phyloP scores from a whole-genome alignment of 139 green algal genomes.

The Chlamydomonas sp. region DNA sequence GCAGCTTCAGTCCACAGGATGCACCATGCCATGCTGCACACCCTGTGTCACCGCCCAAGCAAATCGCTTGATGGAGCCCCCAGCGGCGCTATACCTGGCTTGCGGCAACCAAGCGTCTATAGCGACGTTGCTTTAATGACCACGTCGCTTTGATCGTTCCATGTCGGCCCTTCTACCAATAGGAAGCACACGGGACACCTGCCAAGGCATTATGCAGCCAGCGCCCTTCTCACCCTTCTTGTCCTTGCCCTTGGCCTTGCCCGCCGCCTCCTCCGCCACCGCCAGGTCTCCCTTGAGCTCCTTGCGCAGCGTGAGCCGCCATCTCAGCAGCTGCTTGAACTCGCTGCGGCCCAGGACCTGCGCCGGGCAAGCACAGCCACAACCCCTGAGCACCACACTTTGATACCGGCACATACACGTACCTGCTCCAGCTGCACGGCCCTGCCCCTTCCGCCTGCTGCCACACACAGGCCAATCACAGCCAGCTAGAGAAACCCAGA shows the following conservation, averaged over 20 bases:
- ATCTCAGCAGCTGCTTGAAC: constrained; percentile 98
- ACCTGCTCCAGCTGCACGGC: background rate
- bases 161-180: too few relatives aligned
- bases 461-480: background rate
- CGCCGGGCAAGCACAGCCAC: background rate
- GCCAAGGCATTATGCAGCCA: too few relatives aligned
- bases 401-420: background rate
- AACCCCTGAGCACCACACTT: background rate
- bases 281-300: constrained; percentile 54
- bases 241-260: constrained; percentile 5
- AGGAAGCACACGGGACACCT: too few relatives aligned
- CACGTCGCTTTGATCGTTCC: too few relatives aligned
- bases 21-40: too few relatives aligned
- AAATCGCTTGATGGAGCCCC: too few relatives aligned
- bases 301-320: constrained; percentile 61
- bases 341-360: constrained; percentile 93
- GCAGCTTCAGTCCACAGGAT: too few relatives aligned
- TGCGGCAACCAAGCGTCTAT: too few relatives aligned
- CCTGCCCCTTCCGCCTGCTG: background rate
- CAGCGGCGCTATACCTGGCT: too few relatives aligned
- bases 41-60: too few relatives aligned
- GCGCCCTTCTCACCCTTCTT: background rate
- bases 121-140: too few relatives aligned
- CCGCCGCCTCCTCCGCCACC: constrained; percentile 42
- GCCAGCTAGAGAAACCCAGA: too few relatives aligned